Base-by-base conservation (phyloP, 805 yeast species). In the Yarrowia bubula region DNA sequence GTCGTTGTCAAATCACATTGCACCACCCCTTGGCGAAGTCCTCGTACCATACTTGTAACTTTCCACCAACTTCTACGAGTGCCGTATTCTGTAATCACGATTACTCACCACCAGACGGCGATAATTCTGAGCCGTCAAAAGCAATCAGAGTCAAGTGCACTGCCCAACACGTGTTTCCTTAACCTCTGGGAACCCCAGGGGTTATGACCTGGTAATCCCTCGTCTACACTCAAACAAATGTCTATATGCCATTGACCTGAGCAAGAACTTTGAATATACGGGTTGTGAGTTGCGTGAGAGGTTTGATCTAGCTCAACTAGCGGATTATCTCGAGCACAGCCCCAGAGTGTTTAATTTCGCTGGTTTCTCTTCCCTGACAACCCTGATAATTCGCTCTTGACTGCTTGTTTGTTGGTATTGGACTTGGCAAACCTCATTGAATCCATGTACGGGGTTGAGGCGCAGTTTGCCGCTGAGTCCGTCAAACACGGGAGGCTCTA, bases 111-210 rank as follows among this genome's bases (percentile, higher is more conserved):
- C 28, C 28, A 22, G 4, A 22, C 28, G 28, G 28, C 28, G 28
- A 22, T 22, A 22, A 22, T 35, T 35, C 38, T 35, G 38, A 35
- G 13, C 10, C 38, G 13, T 35, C 38, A 35, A 35, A 35, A 35
- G 38, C 38, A 35, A 35, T 10, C 38, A 11, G 38, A 35, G 13
- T 9, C 22, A 22, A 43, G 9, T 22, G 28, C 53, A 33, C 39
- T n/a, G 53, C 53, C 53, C 53, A 48, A 33, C 39, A 48, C 53
- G 53, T 48, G 53, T 13, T 43, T 22, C 15, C 1, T 35, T 15
- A n/a, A n/a, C n/a, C n/a, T n/a, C n/a, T n/a, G n/a, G n/a, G 37
- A 32, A 47, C 28, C 38, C 17, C 28, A 47, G 53, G 53, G 53
- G 53, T 47, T 47, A 47, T 47, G 53, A 47, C 39, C 53, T 3